Conservation (phyloP, 345 rosid genomes). For the Rhizophora apiculata region DNA sequence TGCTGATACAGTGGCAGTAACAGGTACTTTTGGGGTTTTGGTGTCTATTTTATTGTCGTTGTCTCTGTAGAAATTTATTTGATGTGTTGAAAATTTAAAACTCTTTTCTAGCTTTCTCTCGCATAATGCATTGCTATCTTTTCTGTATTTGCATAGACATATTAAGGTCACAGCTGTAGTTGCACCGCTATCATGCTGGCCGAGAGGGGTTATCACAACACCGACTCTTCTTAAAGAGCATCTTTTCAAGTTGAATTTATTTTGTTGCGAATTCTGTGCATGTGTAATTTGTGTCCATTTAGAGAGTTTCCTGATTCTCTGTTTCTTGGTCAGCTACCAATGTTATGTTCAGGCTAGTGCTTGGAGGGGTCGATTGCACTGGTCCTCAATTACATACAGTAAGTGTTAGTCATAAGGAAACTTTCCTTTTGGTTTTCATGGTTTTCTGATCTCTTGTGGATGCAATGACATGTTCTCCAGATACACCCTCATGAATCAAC, state of each 20-base stretch:
- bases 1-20: conserved; percentile 98
- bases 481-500: conserved; percentile 87
- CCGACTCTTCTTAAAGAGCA: conserved; percentile 77
- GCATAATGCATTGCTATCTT: conserved; percentile 3
- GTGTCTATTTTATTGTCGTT: not conserved
- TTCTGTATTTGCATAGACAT: conserved; percentile 43
- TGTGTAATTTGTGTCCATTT: not conserved
- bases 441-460: conserved; percentile 10
- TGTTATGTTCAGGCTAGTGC: conserved; percentile 78
- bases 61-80: not conserved
- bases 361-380: conserved; percentile 81
- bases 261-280: conserved; percentile 1
- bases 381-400: conserved; percentile 88
- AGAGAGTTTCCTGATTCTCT: conserved; percentile 20
- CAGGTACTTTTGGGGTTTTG: conserved; percentile 41
- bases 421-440: conserved; percentile 2
- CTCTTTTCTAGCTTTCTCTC: not conserved
- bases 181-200: conserved; percentile 75
- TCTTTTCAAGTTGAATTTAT: conserved; percentile 57
- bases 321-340: conserved; percentile 52
- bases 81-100: not conserved
- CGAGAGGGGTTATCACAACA: conserved; percentile 78
- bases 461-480: conserved; percentile 34
- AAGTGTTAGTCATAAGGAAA: conserved; percentile 21
- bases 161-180: conserved; percentile 81